These are phyloP conservation scores for Colletotrichum tamarilloi DNA, from an alignment of 2,329 filamentous ascomycete species.

Conservation along the genomic window DNA sequence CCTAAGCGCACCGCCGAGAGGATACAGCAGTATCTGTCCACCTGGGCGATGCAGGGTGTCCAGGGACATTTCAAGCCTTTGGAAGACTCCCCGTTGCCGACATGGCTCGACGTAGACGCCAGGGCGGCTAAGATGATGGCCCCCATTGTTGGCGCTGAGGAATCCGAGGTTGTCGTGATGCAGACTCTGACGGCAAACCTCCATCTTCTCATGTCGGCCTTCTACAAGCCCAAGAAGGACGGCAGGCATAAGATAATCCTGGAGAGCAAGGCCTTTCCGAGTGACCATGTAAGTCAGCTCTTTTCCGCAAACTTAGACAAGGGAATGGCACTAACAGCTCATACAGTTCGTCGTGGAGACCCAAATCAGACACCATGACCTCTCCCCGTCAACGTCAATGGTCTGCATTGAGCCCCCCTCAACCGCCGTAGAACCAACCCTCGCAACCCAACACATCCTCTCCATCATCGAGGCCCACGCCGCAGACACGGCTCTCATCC, in stretches of 20 bases:
- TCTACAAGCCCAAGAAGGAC: constrained; percentile 74
- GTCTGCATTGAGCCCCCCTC: constrained; percentile 72
- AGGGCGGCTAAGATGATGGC: constrained; percentile 75
- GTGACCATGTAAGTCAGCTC: constrained; percentile 73
- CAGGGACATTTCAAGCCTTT: constrained; percentile 81
- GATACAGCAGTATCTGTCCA: constrained; percentile 76
- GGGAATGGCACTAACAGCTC: neutral
- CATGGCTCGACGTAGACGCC: constrained; percentile 80
- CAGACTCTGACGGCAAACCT: constrained; percentile 83
- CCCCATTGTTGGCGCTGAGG: constrained; percentile 74
- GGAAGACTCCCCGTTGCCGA: constrained; percentile 71
- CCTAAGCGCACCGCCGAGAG: constrained; percentile 69
- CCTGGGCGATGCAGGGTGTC: constrained; percentile 84
- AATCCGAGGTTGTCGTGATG: constrained; percentile 83
- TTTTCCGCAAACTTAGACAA: neutral
- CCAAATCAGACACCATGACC: constrained; percentile 76
- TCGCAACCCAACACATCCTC: constrained; percentile 79
- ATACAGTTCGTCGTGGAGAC: constrained; percentile 81
- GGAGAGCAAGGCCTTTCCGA: constrained; percentile 87
- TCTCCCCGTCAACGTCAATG: constrained; percentile 73
- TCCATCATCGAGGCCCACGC: constrained; percentile 80
- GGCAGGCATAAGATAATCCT: constrained; percentile 78
- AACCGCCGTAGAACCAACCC: constrained; percentile 59
- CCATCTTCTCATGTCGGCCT: constrained; percentile 83
- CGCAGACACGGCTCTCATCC: constrained; percentile 76